Evolutionary conservation across 2,329 filamentous ascomycete genomes (phyloP).

Genomic region (Trichoderma atroviride): DNA sequence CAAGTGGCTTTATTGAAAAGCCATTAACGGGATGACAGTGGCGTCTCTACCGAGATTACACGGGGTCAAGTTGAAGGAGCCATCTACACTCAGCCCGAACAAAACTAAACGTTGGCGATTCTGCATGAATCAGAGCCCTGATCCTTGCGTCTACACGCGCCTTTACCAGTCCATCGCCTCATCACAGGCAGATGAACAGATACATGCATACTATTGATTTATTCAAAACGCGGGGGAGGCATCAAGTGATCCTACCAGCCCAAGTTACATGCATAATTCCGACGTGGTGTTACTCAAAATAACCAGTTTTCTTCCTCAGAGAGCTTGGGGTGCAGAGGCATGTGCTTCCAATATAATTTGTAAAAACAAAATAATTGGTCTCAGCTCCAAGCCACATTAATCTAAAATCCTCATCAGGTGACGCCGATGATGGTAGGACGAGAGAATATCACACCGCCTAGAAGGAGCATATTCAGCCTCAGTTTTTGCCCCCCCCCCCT

Average conservation of each 20-base stretch:
- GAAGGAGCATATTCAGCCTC: not conserved
- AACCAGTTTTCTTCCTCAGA: not conserved
- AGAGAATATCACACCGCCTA: conserved; percentile 2
- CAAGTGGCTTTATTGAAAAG: not conserved
- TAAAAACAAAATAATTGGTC: not conserved
- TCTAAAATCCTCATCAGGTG: conserved; percentile 7
- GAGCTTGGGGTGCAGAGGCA: not conserved
- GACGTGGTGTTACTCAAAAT: not conserved
- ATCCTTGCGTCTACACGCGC: not conserved
- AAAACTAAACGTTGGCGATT: not conserved
- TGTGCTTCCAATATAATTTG: not conserved
- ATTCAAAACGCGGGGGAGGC: not conserved
- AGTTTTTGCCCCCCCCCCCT: not conserved
- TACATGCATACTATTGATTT: not conserved
- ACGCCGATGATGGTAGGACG: not conserved
- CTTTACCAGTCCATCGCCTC: not conserved
- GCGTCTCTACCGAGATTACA: conserved; percentile 12
- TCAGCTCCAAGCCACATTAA: conserved; percentile 22
- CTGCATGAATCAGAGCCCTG: not conserved
- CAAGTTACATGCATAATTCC: not conserved
- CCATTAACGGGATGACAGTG: not conserved
- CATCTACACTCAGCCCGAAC: not conserved
- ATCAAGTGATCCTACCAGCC: not conserved
- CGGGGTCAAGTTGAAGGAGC: not conserved
- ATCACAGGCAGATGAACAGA: not conserved